Base-by-base conservation (phyloP, 371 early-diverging fungal genomes). In the Mucor saturninus region DNA sequence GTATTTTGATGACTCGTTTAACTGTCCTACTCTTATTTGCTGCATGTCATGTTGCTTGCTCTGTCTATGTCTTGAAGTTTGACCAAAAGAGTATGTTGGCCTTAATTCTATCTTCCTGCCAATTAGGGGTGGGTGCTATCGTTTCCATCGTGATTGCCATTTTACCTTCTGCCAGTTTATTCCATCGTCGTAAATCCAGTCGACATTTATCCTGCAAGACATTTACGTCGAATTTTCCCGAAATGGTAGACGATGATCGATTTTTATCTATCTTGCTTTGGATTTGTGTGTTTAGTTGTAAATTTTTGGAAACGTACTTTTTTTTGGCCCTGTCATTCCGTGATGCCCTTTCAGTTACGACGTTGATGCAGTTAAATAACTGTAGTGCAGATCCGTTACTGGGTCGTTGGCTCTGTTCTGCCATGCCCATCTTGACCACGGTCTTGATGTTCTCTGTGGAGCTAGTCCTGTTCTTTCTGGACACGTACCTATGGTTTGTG, bases 401-500 rank as follows among this genome's bases (percentile, higher is more conserved):
- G n/a, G 77, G 86, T 35, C 67, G 69, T 8, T 76, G 75, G 69
- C 58, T 89, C 21, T 91, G 92, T 69, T 56, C 72, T 8, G 69
- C 85, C 32, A 86, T 92, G 81, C 87, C 88, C 40, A 69, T 76
- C 42, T 64, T 91, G 48, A 87, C 93, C 0, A 85, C 93, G 15
- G 69, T 84, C 1, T 75, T 93, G 38, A 88, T 95, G 89, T 83
- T 93, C 64, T 72, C 86, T 35, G 83, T 92, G 3, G 88, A 92
- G 37, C 59, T 93, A 35, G 80, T 88, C 1, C 76, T 95, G 35
- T 95, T 91, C 80, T 94, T 95, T 74, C 75, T 95, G 69, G 95
- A 95, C 53, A 93, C 95, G 0, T 95, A 95, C 62, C 81, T 95
- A 49, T 95, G 96, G 96, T 95, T 92, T 68, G 90, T 93, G 9